phyloP scores from a whole-genome alignment of 441 rosid genomes.

The Brassica balearica region DNA sequence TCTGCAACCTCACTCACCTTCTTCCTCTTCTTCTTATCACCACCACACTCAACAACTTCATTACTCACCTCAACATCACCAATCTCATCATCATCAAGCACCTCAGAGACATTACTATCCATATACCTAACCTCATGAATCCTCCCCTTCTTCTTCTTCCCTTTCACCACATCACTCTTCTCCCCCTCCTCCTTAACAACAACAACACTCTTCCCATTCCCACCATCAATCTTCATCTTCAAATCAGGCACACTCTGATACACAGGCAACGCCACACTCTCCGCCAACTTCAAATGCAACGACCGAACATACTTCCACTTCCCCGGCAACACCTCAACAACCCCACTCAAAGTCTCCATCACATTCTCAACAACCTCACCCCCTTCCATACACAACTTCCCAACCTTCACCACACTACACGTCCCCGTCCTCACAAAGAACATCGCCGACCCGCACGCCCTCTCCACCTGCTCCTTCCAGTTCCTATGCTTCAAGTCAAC shows the following conservation, averaged over 20 bases:
- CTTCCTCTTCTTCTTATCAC: slow-evolving; percentile 46
- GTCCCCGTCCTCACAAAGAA: slow-evolving; percentile 82
- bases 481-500: slow-evolving; percentile 78
- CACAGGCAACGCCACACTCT: slow-evolving; percentile 85
- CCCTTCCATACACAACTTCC: slow-evolving; percentile 63
- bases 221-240: slow-evolving; percentile 67
- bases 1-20: slow-evolving; percentile 21
- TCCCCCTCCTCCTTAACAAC: slow-evolving; percentile 37
- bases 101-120: slow-evolving; percentile 60
- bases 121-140: slow-evolving; percentile 84
- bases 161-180: slow-evolving; percentile 32
- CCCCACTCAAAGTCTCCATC: slow-evolving; percentile 65
- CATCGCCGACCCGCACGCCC: slow-evolving; percentile 68
- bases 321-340: slow-evolving; percentile 69
- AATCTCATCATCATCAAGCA: slow-evolving; percentile 52
- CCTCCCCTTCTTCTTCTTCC: slow-evolving; percentile 67
- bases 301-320: slow-evolving; percentile 88
- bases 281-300: slow-evolving; percentile 77
- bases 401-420: slow-evolving; percentile 81
- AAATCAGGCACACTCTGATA: slow-evolving; percentile 84
- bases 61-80: slow-evolving; percentile 38
- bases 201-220: slow-evolving; percentile 30
- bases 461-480: slow-evolving; percentile 94
- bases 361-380: slow-evolving; percentile 68
- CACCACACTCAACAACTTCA: slow-evolving; percentile 35